Evolutionary conservation across 441 rosid species (phyloP).

Genomic region (Gossypium schwendimanii): DNA sequence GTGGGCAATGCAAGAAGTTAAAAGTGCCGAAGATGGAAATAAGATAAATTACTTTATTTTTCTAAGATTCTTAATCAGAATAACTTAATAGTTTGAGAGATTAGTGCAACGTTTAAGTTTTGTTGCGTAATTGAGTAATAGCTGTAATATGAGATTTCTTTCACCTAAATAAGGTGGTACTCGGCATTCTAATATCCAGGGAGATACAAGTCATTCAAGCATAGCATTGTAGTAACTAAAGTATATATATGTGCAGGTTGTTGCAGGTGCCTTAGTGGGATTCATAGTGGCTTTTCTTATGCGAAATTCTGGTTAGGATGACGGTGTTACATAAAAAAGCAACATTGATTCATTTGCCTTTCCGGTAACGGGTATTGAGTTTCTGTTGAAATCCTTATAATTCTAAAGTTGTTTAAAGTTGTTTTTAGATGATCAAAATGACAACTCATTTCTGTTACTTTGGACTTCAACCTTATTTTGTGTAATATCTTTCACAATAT

Average conservation of each 20-base stretch:
- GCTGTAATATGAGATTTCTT: not conserved
- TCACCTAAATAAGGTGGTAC: not conserved
- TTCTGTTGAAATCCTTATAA: not conserved
- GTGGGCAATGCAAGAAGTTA: no score
- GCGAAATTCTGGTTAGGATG: conserved; percentile 47
- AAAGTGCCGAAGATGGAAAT: no score
- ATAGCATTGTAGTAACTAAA: not conserved
- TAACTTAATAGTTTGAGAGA: not conserved
- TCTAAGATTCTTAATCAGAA: not conserved
- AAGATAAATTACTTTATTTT: no score
- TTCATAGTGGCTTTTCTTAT: conserved; percentile 61
- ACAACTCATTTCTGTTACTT: not conserved
- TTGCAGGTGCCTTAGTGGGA: conserved; percentile 71
- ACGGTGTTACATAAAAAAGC: not conserved
- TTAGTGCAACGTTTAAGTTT: not conserved
- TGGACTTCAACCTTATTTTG: not conserved
- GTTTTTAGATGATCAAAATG: not conserved
- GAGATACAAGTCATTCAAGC: not conserved
- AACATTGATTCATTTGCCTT: not conserved
- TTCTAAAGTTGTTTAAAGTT: not conserved
- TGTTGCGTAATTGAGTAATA: not conserved
- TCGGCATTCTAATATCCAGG: not conserved
- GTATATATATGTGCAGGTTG: conserved; percentile 43
- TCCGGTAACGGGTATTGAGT: not conserved
- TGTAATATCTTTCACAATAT: not conserved